Evolutionary conservation across 1,284 basidiomycete species (phyloP), one percentile per base, ranked within the genome.

Genomic region (Cryptococcus deneoformans): DNA sequence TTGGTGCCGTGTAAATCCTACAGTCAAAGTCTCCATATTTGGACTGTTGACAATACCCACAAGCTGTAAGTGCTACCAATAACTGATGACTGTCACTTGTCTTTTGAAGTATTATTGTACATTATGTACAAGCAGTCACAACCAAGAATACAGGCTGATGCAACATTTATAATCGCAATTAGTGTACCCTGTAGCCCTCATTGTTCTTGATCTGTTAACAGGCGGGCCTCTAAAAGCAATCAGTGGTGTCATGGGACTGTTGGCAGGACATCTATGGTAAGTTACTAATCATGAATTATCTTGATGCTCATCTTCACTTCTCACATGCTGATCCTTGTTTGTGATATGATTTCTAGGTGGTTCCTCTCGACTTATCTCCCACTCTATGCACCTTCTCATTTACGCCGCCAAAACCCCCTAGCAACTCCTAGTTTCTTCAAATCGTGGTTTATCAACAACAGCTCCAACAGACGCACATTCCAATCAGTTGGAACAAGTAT

Each of bases 221-320:
- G 65, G 67, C 4, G 75, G 75, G 5, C 65, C 69, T 0, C 40
- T 29, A 6, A 71, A 69, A 38, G 75, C 72, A 2, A 46, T 76
- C 2, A 64, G 60, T 0, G 71, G 72, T 6, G 6, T 74, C 5
- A 53, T 77, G 5, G 77, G 77, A 1, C 52, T 77, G n/a, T 16
- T 77, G 0, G 68, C 68, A 3, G 77, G 75, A 1, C 77, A 78
- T 53, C 14, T 68, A 20, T 78, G 75, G 77, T 75, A 46, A 47
- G 66, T 58, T 12, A 14, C 10, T 16, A 11, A 20, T 20, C 20
- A 20, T 20, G 20, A 20, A 20, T 20, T 20, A 20, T 20, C 20
- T 20, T 20, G 20, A 29, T 29, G 29, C 29, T 29, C 29, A 37
- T 40, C 39, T 14, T 7, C 29, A 36, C 6, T 55, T 5, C 20